Evolutionary conservation across 225 moss, liverwort and hornwort species (phyloP), one percentile per base, ranked within the genome.

Genomic region (Thuidium tamariscinum): DNA sequence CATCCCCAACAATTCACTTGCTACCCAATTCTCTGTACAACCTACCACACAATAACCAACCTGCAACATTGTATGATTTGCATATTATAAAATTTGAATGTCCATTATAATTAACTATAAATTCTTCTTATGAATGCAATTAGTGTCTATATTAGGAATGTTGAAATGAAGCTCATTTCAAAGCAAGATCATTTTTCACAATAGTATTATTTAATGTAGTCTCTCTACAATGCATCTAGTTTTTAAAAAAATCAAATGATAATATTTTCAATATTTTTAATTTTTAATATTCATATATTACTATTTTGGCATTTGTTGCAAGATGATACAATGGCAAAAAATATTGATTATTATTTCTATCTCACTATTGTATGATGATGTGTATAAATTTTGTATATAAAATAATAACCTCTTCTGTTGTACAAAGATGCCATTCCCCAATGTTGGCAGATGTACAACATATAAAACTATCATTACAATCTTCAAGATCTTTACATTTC

Each of bases 11-110:
- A 97, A 83, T 18, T 96, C 95, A 83, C 76, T 90, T 71, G 95
- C 97, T 63, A 97, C 91, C 82, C 92, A 92, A 86, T 96, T 96
- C 66, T 97, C 97, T 1, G 93, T 95, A 59, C 97, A 97, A 5
- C 91, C 89, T 3, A 96, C 94, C 22, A 97, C 91, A 85, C 97
- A 97, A 54, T 86, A 80, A n/a, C 91, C 89, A 57, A 91, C 78
- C 97, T 97, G 82, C 65, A 93, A 0, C 4, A 75, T 54, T 55
- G 9, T 32, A 25, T 7, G 1, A 82, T 1, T 39, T 29, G 0
- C 37, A 39, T 1, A 25, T 39, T 30, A 9, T 49, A 12, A 57
- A n/a, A 67, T 51, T 48, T 3, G 2, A 30, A 32, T 37, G 32
- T 62, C 0, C 3, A 26, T 9, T 12, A 17, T 3, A 48, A 36